Conservation (phyloP, 352 stramenopile species). For the Blastocystis sp. region DNA sequence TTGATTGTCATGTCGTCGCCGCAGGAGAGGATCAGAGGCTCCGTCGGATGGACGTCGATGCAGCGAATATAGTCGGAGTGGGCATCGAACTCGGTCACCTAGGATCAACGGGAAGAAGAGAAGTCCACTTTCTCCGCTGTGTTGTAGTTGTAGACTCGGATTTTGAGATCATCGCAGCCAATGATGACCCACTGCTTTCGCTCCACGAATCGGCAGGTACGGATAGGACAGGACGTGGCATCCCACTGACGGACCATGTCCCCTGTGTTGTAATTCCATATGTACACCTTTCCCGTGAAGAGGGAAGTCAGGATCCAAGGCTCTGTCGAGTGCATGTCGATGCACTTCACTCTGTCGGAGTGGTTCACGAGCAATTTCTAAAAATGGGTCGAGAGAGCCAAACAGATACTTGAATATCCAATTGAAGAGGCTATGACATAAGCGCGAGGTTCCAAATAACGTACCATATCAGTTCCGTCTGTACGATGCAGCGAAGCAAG, state of each 20-base stretch:
- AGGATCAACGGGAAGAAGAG: slow-evolving; percentile 72
- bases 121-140: slow-evolving; percentile 92
- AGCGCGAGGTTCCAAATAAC: neutral
- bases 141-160: slow-evolving; percentile 99
- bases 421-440: slow-evolving; percentile 68
- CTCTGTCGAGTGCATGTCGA: slow-evolving; percentile 84
- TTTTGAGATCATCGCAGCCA: slow-evolving; percentile 92
- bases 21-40: slow-evolving; percentile 92
- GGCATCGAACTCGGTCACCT: slow-evolving; percentile 88
- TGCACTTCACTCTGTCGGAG: slow-evolving; percentile 85
- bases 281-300: slow-evolving; percentile 84
- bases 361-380: slow-evolving; percentile 82
- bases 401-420: slow-evolving; percentile 58
- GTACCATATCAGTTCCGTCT: neutral
- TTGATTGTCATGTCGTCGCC: slow-evolving; percentile 99
- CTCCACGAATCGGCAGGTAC: slow-evolving; percentile 86
- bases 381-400: neutral
- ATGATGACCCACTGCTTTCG: slow-evolving; percentile 96
- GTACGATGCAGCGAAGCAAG: neutral
- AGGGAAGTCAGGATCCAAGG: slow-evolving; percentile 84
- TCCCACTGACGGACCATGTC: slow-evolving; percentile 77
- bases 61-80: slow-evolving; percentile 98
- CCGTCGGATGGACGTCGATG: slow-evolving; percentile 92
- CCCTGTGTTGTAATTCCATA: slow-evolving; percentile 87
- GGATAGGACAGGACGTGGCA: slow-evolving; percentile 80